A percentile compares a stretch with the other conserved stretches of the same genome.
These are phyloP conservation scores for Arthrobotrys iridis DNA, from an alignment of 2,329 filamentous ascomycete species.

Conservation along the genomic window DNA sequence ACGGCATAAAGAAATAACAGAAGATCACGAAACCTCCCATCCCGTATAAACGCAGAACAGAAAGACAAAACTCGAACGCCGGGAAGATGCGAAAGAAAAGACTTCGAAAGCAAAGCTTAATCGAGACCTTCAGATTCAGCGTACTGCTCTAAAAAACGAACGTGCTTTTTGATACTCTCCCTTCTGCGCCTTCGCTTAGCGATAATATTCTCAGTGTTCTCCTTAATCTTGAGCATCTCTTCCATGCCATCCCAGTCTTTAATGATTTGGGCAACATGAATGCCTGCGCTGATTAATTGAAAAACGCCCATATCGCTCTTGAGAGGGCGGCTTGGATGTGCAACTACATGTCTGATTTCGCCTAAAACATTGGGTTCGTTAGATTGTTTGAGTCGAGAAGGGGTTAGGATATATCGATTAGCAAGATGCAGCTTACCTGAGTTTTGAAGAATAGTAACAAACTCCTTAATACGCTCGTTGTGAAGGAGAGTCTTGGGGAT, in stretches of 20 bases:
- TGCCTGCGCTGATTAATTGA: constrained; percentile 51
- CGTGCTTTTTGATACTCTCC: constrained; percentile 54
- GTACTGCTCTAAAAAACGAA: constrained; percentile 54
- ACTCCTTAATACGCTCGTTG: constrained; percentile 54
- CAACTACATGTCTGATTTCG: constrained; percentile 51
- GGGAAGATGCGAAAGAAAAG: constrained; percentile 11
- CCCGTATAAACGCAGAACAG: background rate
- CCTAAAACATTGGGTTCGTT: constrained; percentile 33
- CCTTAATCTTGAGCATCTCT: constrained; percentile 53
- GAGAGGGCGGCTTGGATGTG: constrained; percentile 47
- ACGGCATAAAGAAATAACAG: background rate
- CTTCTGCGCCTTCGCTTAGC: constrained; percentile 48
- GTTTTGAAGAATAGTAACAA: constrained; percentile 52
- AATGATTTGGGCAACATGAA: constrained; percentile 53
- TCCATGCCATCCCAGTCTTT: constrained; percentile 54
- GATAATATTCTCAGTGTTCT: constrained; percentile 51
- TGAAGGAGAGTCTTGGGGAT: constrained; percentile 48
- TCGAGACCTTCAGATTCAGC: constrained; percentile 51
- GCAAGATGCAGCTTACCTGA: constrained; percentile 36
- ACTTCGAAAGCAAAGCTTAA: constrained; percentile 21
- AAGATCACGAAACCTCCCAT: constrained; percentile 26
- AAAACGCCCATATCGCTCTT: constrained; percentile 54
- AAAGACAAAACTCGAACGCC: constrained; percentile 20
- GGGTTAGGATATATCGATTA: background rate
- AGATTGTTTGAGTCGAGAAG: background rate